Conservation (phyloP, 2,329 filamentous ascomycete genomes). For the Stachybotrys chlorohalonatus region DNA sequence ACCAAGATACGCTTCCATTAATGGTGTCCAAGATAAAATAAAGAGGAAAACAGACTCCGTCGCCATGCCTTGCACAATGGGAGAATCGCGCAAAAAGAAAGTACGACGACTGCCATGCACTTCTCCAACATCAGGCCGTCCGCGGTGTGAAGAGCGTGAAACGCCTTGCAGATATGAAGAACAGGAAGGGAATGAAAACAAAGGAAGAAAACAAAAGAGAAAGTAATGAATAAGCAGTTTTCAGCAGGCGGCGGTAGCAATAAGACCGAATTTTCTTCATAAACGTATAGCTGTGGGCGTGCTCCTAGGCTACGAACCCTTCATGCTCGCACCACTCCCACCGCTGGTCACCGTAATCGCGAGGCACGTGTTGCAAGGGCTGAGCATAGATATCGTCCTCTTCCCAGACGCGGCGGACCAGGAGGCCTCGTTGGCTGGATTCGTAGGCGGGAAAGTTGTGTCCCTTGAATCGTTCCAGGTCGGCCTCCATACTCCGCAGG, state of each 20-base stretch:
- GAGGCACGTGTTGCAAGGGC: constrained; percentile 1
- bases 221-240: not conserved
- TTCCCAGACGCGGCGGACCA: constrained; percentile 11
- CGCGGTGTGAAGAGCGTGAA: not conserved
- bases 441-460: constrained; percentile 12
- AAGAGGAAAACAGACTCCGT: not conserved
- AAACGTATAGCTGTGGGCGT: constrained; percentile 20
- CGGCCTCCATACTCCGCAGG: constrained; percentile 52
- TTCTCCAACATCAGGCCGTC: not conserved
- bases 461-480: constrained; percentile 44
- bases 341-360: constrained; percentile 9
- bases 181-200: too few relatives aligned
- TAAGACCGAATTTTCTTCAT: not conserved
- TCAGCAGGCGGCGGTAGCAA: too few relatives aligned
- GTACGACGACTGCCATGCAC: not conserved
- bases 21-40: not conserved
- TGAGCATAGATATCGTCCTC: constrained; percentile 3
- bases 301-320: constrained; percentile 17
- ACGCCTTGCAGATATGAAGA: too few relatives aligned
- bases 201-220: not conserved
- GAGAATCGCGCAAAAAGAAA: not conserved
- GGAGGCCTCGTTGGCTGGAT: constrained; percentile 5
- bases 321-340: constrained; percentile 27
- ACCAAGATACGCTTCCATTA: not conserved
- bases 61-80: not conserved